phyloP scores from a whole-genome alignment of 108 stramenopile genomes.

The Cyclotella sp. region DNA sequence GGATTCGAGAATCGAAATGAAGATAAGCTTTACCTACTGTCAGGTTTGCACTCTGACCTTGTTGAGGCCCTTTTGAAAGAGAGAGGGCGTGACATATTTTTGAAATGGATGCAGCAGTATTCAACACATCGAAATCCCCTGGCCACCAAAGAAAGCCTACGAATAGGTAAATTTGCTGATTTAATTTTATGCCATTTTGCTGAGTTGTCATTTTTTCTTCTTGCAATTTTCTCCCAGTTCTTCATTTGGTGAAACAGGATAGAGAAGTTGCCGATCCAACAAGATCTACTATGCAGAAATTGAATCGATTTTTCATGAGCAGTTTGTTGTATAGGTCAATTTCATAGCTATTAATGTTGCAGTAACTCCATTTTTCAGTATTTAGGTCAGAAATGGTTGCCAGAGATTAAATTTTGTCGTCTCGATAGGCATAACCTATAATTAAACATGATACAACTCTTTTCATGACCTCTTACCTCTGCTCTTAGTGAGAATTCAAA shows the following conservation, averaged over 20 bases:
- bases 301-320: slow-evolving; percentile 84
- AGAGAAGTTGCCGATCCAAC: slow-evolving; percentile 72
- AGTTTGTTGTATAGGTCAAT: slow-evolving; percentile 23
- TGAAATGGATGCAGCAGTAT: slow-evolving; percentile 52
- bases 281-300: slow-evolving; percentile 77
- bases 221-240: not conserved
- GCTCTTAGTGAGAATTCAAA: too few species aligned
- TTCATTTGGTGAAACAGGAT: slow-evolving; percentile 68
- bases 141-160: slow-evolving; percentile 62
- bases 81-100: slow-evolving; percentile 50
- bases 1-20: not conserved
- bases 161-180: slow-evolving; percentile 32
- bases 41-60: slow-evolving; percentile 34
- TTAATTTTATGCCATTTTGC: not conserved
- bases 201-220: not conserved
- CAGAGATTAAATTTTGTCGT: not conserved
- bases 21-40: slow-evolving; percentile 30
- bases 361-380: not conserved
- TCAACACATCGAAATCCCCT: slow-evolving; percentile 25
- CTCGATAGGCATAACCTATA: not conserved
- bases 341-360: not conserved
- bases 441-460: too few species aligned
- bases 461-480: too few species aligned
- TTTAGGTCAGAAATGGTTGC: not conserved
- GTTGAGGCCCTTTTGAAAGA: slow-evolving; percentile 29